Conservation (phyloP, 129 eudicot genomes). For the Sambucus nigra region DNA sequence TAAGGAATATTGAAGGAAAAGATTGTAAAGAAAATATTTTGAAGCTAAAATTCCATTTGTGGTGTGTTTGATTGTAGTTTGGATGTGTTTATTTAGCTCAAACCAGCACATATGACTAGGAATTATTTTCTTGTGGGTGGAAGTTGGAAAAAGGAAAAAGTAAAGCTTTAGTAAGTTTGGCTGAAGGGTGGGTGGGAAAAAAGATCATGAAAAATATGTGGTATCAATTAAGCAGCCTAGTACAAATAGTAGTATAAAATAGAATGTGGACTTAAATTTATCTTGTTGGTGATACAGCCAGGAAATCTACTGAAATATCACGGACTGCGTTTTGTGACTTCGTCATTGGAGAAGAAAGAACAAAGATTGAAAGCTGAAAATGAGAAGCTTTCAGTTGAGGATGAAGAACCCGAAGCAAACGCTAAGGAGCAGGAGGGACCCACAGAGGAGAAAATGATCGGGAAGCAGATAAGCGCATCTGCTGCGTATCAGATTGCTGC, state of each 20-base stretch:
- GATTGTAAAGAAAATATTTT: no score
- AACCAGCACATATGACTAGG: no score
- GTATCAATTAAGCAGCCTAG: neutral
- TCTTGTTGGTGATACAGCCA: slow-evolving; percentile 40
- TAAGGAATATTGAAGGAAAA: no score
- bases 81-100: no score
- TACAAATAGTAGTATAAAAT: neutral
- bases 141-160: neutral
- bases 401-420: slow-evolving; percentile 13
- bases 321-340: slow-evolving; percentile 64
- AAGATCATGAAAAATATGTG: no score
- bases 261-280: neutral
- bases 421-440: slow-evolving; percentile 7
- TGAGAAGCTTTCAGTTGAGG: slow-evolving; percentile 20
- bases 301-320: slow-evolving; percentile 44
- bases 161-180: no score
- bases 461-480: slow-evolving; percentile 38
- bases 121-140: neutral
- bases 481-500: slow-evolving; percentile 81
- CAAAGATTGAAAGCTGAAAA: slow-evolving; percentile 41
- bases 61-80: no score
- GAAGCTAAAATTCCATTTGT: no score
- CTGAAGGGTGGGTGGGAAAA: no score
- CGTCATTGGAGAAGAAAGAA: slow-evolving; percentile 73
- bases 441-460: slow-evolving; percentile 19